Evolutionary conservation across 768 basidiomycete species (phyloP), one percentile per base, ranked within the genome.

Genomic region (Zangia roseola): DNA sequence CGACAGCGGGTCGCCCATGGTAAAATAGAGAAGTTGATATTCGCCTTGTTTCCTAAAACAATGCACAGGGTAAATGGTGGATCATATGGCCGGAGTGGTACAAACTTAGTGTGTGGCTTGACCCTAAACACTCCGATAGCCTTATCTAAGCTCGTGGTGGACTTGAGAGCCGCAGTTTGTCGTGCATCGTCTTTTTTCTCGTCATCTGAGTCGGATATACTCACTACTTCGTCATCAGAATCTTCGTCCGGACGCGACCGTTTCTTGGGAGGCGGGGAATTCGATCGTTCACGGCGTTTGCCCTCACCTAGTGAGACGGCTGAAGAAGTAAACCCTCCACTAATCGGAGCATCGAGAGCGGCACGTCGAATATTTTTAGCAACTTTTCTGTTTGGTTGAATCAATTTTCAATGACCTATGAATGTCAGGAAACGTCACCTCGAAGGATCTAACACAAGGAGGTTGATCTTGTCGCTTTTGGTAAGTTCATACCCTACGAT

Each of bases 11-110:
- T 75, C 70, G 0, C 73, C 76, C 69, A 93, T 77, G 1, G 89
- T 86, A 57, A 94, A 93, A 59, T 83, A 87, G 25, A 97, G 72
- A 16, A 95, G 80, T 63, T 97, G 93, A 61, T 89, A 93, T 38
- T 86, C 74, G 50, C 79, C 71, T 56, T 75, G 59, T 35, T 48
- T 55, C 52, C 69, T 69, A 34, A 16, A 50, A 47, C 13, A 20
- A 34, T 14, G 14, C 2, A 19, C 24, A 40, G 17, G 35, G 44
- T 21, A 20, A 47, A 25, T 12, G 16, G 8, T 36, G 9, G 13
- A 23, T 40, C 21, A 40, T 43, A 35, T 6, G 28, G 4, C 25
- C 21, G 17, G 42, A 49, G 40, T 10, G 40, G n/a, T 20, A 69
- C 78, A 60, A 33, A 80, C 84, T 65, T 72, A 14, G 84, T 54